phyloP scores from a whole-genome alignment of 768 basidiomycete species.

The Hypholoma sublateritium region DNA sequence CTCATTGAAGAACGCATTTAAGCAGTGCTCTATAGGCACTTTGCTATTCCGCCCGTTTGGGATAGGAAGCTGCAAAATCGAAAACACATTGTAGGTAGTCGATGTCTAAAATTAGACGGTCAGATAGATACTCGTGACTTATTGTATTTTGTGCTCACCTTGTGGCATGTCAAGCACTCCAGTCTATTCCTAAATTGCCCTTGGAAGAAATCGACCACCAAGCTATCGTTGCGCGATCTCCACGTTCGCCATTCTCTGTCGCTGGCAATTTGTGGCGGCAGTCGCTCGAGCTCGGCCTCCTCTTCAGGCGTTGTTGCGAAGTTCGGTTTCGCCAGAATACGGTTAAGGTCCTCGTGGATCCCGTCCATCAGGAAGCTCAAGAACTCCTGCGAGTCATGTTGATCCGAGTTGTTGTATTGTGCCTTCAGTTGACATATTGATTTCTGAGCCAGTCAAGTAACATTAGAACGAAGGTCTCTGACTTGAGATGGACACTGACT shows the following conservation, averaged over 20 bases:
- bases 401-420: conserved; percentile 84
- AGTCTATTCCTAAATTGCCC: conserved; percentile 92
- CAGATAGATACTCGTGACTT: neutral
- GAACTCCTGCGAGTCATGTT: conserved; percentile 99
- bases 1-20: conserved; percentile 87
- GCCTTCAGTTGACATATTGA: conserved; percentile 49
- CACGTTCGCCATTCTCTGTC: conserved; percentile 93
- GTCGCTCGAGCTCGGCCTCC: conserved; percentile 84
- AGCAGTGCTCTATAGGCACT: conserved; percentile 74
- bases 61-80: conserved; percentile 90
- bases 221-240: conserved; percentile 84
- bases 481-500: conserved; percentile 42
- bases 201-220: conserved; percentile 97
- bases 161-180: conserved; percentile 87
- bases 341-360: conserved; percentile 86
- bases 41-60: conserved; percentile 62
- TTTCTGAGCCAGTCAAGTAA: conserved; percentile 27
- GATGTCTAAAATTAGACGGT: conserved; percentile 64
- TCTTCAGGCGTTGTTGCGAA: conserved; percentile 69
- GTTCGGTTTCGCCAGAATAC: conserved; percentile 70
- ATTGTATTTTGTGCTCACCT: conserved; percentile 45
- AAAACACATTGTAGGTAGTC: conserved; percentile 96
- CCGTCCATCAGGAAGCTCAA: conserved; percentile 91
- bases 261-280: conserved; percentile 86
- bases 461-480: neutral